Evolutionary conservation across 2,329 filamentous ascomycete species (phyloP).

Genomic region (Ambrosiella cleistominuta): DNA sequence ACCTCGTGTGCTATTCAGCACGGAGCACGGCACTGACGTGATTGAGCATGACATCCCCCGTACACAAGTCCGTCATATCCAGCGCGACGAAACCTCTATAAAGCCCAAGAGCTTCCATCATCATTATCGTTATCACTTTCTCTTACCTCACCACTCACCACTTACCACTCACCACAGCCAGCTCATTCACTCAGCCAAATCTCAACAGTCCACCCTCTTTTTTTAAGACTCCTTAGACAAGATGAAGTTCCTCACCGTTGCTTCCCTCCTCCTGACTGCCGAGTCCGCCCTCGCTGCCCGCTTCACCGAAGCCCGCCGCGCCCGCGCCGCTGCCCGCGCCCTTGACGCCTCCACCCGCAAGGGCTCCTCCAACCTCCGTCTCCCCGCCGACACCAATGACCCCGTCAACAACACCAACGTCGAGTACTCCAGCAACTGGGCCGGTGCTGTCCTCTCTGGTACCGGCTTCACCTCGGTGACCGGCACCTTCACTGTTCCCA

Average conservation of each 20-base stretch:
- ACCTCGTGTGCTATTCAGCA: not conserved
- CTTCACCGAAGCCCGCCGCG: slow-evolving; percentile 8
- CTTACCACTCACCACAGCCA: not conserved
- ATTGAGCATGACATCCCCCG: not conserved
- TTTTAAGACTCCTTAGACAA: not conserved
- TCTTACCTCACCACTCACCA: not conserved
- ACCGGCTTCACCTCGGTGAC: slow-evolving; percentile 17
- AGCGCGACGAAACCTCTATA: not conserved
- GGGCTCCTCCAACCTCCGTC: slow-evolving; percentile 4
- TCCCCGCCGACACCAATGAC: not conserved
- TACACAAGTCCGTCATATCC: not conserved
- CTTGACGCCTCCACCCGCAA: not conserved
- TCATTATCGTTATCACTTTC: not conserved
- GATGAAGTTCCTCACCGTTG: slow-evolving; percentile 9
- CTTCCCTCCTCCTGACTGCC: slow-evolving; percentile 2
- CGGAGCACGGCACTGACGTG: not conserved
- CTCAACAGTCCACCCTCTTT: not conserved
- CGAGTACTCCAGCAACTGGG: slow-evolving; percentile 19
- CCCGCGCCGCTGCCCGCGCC: slow-evolving; percentile 1
- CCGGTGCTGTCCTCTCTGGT: slow-evolving; percentile 18
- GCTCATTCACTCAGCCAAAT: not conserved
- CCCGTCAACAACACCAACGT: slow-evolving; percentile 6
- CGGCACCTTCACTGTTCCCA: slow-evolving; percentile 19
- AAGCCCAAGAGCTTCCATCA: not conserved
- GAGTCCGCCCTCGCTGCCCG: slow-evolving; percentile 4